Percentiles rank a stretch among this genome's conserved stretches.
These are phyloP conservation scores for Alternaria novae-zelandiae DNA, from an alignment of 2,329 filamentous ascomycete species.

Conservation along the genomic window DNA sequence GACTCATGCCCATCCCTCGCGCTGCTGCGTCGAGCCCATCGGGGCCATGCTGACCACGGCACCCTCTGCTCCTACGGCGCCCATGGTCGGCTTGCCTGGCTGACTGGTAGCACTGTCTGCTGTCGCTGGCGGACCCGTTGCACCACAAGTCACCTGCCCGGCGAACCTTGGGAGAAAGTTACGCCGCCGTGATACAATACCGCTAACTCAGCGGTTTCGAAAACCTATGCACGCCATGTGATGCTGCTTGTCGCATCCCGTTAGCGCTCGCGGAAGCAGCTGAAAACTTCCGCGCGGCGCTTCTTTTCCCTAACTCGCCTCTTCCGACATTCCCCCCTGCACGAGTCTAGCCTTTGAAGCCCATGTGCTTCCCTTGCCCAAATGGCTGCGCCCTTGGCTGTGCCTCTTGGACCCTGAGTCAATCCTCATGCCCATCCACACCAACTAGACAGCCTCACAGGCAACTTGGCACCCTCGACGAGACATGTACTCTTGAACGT, in stretches of 20 bases:
- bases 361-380: conserved; percentile 29
- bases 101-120: conserved; percentile 3
- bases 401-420: conserved; percentile 20
- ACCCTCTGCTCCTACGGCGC: neutral
- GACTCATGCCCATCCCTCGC: neutral
- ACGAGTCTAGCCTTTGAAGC: conserved; percentile 21
- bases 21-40: conserved; percentile 6
- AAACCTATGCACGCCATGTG: conserved; percentile 23
- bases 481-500: neutral
- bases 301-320: conserved; percentile 26
- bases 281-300: conserved; percentile 19
- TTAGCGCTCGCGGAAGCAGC: conserved; percentile 19
- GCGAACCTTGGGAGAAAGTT: conserved; percentile 12
- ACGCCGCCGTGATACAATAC: conserved; percentile 27
- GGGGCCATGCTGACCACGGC: conserved; percentile 1
- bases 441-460: conserved; percentile 21
- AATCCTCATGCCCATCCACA: conserved; percentile 3
- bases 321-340: conserved; percentile 20
- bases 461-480: neutral
- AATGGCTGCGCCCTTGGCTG: conserved; percentile 19
- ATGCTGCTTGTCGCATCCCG: conserved; percentile 3
- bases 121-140: conserved; percentile 15
- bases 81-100: neutral
- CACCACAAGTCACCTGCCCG: conserved; percentile 30
- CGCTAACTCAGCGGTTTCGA: conserved; percentile 34